Percentiles rank a stretch among this genome's conserved stretches.
Evolutionary conservation across 805 yeast species (phyloP).

Genomic region (Metahyphopichia silvanorum): DNA sequence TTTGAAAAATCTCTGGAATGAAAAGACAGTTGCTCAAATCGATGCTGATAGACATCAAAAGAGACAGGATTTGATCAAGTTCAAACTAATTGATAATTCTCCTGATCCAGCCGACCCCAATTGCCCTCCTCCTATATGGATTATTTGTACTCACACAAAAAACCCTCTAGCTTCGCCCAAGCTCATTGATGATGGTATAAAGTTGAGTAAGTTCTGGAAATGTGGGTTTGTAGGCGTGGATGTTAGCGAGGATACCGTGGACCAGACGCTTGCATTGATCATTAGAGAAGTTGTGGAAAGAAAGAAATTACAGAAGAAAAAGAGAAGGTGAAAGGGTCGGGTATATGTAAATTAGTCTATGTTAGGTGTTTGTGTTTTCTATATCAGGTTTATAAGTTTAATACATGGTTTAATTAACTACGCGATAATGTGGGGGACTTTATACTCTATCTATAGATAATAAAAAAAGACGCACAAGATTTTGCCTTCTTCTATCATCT

Average conservation of each 20-base stretch:
- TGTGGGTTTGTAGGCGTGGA: constrained; percentile 67
- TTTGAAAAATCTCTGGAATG: constrained; percentile 56
- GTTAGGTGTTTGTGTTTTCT: no score
- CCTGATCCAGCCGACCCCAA: constrained; percentile 32
- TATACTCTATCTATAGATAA: no score
- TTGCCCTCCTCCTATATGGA: constrained; percentile 60
- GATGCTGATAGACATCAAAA: constrained; percentile 21
- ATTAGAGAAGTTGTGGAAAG: constrained; percentile 59
- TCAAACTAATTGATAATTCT: constrained; percentile 20
- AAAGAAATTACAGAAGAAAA: constrained; percentile 7
- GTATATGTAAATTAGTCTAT: no score
- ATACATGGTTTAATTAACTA: no score
- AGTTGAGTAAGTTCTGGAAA: constrained; percentile 58
- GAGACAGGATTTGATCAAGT: constrained; percentile 12
- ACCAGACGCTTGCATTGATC: constrained; percentile 53
- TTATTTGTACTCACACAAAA: constrained; percentile 61
- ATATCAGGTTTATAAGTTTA: no score
- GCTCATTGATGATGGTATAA: constrained; percentile 54
- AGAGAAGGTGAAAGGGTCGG: not conserved
- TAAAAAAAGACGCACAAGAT: no score
- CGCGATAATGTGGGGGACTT: no score
- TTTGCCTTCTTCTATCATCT: no score
- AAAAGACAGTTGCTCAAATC: constrained; percentile 21
- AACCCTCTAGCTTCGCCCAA: constrained; percentile 59
- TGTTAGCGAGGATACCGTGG: constrained; percentile 48